phyloP scores from a whole-genome alignment of 2,329 filamentous ascomycete species.

The Penicillium sp. region DNA sequence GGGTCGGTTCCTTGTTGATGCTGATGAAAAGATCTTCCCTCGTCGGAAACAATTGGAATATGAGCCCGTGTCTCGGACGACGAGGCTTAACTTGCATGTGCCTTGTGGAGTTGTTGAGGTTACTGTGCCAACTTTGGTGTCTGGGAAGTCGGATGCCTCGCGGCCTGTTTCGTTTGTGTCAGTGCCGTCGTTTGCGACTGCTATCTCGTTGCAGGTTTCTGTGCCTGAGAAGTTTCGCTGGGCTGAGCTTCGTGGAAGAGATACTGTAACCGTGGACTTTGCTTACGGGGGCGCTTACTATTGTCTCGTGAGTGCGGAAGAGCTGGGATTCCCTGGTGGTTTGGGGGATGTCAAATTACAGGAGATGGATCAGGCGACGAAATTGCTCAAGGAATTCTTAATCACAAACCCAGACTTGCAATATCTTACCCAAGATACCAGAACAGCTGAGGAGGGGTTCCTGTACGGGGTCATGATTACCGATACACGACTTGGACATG shows the following conservation, averaged over 20 bases:
- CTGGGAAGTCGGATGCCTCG: constrained; percentile 37
- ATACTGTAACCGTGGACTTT: constrained; percentile 35
- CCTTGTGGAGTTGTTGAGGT: constrained; percentile 48
- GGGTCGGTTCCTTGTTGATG: constrained; percentile 47
- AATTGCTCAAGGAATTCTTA: constrained; percentile 35
- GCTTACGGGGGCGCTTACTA: constrained; percentile 50
- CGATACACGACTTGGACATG: constrained; percentile 13
- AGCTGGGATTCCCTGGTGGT: constrained; percentile 42
- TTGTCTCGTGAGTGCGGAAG: constrained; percentile 36
- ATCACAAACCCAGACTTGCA: constrained; percentile 11
- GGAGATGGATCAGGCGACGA: constrained; percentile 34
- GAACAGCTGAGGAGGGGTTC: constrained; percentile 13
- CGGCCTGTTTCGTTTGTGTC: constrained; percentile 45
- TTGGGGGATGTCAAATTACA: constrained; percentile 31
- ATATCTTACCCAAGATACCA: constrained; percentile 2
- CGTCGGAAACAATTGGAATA: constrained; percentile 32
- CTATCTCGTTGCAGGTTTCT: constrained; percentile 30
- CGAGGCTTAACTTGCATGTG: constrained; percentile 43
- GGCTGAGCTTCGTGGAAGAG: constrained; percentile 36
- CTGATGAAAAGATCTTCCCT: constrained; percentile 44
- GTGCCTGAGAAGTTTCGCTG: constrained; percentile 36
- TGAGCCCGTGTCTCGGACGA: constrained; percentile 26
- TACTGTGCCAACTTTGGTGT: constrained; percentile 40
- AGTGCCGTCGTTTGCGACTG: constrained; percentile 45
- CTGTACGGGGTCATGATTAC: constrained; percentile 22